Evolutionary conservation across 768 basidiomycete genomes (phyloP), one percentile per base, ranked within the genome.

Genomic region (Mycena crocata): DNA sequence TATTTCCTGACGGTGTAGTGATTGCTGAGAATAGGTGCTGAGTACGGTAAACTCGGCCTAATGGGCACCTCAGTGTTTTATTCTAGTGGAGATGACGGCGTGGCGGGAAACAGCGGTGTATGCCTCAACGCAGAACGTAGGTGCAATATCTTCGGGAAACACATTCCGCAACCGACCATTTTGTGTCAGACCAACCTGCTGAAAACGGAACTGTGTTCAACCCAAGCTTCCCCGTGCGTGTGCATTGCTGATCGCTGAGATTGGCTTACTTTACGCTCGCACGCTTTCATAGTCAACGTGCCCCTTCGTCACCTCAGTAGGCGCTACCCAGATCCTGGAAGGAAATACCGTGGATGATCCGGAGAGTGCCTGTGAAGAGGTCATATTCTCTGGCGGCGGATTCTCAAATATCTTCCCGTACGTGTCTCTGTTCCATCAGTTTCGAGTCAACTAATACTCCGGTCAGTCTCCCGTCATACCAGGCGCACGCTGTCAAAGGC

Each of bases 321-420:
- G 86, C 14, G 84, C 82, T 0, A 87, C 86, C 5, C 86, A 87
- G 60, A 64, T 87, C 55, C 81, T 80, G 34, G 79, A 79, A 2
- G 79, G 79, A n/a, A 79, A 81, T 12, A 82, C 79, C 1, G 81
- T 87, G 0, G 73, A 70, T 30, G 83, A 86, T 39, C 76, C 77
- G 4, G 86, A 87, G 73, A 73, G 73, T 24, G 85, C 85, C 0
- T 87, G 85, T 57, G 78, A 83, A 63, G 69, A 80, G 66, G 77
- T 81, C 6, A 86, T 87, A 28, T 81, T 81, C 66, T 84, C 85
- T 17, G 79, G 87, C 24, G 87, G 87, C 49, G 87, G 87, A 52
- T 88, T 88, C 71, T 84, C 79, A 3, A 81, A 81, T 55, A 79
- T 80, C 26, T 82, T 81, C 71, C 70, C 79, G 81, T 81, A 15